Conservation (phyloP, 345 rosid genomes). For the Aurinia saxatilis region DNA sequence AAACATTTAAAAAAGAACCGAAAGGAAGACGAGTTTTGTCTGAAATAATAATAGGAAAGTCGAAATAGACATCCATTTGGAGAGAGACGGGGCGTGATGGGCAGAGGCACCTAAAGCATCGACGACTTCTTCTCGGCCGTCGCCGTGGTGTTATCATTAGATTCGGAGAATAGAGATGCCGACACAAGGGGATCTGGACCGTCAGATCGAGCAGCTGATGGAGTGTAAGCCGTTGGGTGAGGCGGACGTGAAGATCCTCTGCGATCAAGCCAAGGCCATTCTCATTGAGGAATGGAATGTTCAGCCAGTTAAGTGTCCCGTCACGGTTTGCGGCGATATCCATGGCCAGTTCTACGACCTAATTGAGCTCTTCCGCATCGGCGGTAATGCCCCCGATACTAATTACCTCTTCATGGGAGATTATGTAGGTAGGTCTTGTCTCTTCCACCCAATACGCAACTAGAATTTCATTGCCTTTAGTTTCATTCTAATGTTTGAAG, state of each 20-base stretch:
- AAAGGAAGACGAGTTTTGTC: too few relatives aligned
- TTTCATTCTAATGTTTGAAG: too few relatives aligned
- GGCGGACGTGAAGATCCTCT: conserved; percentile 85
- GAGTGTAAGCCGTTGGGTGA: conserved; percentile 90
- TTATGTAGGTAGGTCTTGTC: conserved; percentile 67
- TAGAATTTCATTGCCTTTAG: too few relatives aligned
- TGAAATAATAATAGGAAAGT: too few relatives aligned
- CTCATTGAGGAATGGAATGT: conserved; percentile 99
- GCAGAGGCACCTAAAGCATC: too few relatives aligned
- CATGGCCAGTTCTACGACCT: conserved; percentile 99
- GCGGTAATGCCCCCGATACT: conserved; percentile 94
- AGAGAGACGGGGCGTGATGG: too few relatives aligned
- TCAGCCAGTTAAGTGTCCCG: conserved; percentile 98
- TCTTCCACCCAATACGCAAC: too few relatives aligned
- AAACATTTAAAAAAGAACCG: too few relatives aligned
- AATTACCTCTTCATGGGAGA: conserved; percentile 99
- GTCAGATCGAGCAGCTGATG: conserved; percentile 97
- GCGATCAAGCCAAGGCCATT: conserved; percentile 97
- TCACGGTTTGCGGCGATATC: conserved; percentile 96
- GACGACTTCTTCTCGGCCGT: too few relatives aligned
- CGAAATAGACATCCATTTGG: too few relatives aligned
- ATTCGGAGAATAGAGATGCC: conserved; percentile 38
- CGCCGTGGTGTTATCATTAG: too few relatives aligned
- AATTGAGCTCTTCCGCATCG: conserved; percentile 91
- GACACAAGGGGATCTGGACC: conserved; percentile 90